phyloP scores from a whole-genome alignment of 768 basidiomycete genomes.

The Lactarius trivialis region DNA sequence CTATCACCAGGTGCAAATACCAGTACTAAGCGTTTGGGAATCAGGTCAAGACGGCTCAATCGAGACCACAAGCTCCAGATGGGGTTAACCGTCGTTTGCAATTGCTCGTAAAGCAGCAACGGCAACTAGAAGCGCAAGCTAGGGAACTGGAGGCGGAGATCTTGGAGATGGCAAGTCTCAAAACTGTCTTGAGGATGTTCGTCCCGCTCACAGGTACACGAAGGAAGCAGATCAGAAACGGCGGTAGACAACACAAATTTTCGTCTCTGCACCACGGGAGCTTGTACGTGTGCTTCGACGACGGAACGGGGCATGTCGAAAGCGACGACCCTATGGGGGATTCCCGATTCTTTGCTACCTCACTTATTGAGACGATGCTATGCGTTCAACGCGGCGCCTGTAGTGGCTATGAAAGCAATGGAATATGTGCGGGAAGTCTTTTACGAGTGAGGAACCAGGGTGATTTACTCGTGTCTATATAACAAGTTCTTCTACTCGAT shows the following conservation, averaged over 20 bases:
- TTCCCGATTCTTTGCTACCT: background rate
- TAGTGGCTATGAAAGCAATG: background rate
- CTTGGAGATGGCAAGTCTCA: conserved; percentile 41
- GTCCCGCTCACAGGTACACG: background rate
- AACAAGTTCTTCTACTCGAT: conserved; percentile 66
- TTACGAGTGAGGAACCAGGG: conserved; percentile 13
- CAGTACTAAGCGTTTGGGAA: background rate
- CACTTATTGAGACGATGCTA: background rate
- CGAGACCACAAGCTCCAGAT: conserved; percentile 39
- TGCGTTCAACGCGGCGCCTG: background rate
- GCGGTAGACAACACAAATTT: background rate
- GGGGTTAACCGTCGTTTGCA: conserved; percentile 56
- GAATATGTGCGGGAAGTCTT: conserved; percentile 22
- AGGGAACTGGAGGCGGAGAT: conserved; percentile 56
- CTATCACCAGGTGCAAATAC: background rate
- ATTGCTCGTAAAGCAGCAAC: conserved; percentile 57
- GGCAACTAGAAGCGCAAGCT: conserved; percentile 60
- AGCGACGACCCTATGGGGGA: background rate
- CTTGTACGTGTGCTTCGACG: background rate
- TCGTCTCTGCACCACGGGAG: background rate
- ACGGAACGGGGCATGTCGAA: background rate
- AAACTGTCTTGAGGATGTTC: background rate
- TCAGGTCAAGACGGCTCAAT: conserved; percentile 49
- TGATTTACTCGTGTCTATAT: conserved; percentile 32
- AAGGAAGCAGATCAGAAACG: conserved; percentile 23